Evolutionary conservation across 1,284 basidiomycete genomes (phyloP).

Genomic region (Malassezia nana): DNA sequence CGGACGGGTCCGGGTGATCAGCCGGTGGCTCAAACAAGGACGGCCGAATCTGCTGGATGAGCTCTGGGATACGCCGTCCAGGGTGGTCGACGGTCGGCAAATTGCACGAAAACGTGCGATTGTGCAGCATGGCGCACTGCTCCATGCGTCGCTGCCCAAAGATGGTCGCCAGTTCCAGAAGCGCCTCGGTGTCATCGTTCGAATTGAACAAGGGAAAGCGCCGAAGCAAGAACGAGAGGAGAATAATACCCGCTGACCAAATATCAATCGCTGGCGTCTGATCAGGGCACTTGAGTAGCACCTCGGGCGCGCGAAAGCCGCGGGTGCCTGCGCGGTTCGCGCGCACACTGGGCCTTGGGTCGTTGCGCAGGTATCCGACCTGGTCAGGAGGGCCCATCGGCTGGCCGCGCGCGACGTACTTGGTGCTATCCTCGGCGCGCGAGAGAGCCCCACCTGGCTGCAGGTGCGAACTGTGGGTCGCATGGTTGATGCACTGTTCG

Average conservation of each 20-base stretch:
- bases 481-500: slow-evolving; percentile 30
- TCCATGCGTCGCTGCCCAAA: slow-evolving; percentile 78
- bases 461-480: slow-evolving; percentile 32
- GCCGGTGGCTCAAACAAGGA: slow-evolving; percentile 23
- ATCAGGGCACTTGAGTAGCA: slow-evolving; percentile 84
- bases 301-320: slow-evolving; percentile 93
- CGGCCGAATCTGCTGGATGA: slow-evolving; percentile 38
- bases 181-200: slow-evolving; percentile 83
- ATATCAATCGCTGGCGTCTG: slow-evolving; percentile 95
- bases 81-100: slow-evolving; percentile 26
- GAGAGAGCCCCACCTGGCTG: slow-evolving; percentile 32
- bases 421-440: slow-evolving; percentile 9
- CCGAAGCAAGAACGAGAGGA: slow-evolving; percentile 79
- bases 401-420: background rate
- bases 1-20: slow-evolving; percentile 31
- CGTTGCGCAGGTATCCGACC: slow-evolving; percentile 38
- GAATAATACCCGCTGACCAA: slow-evolving; percentile 86
- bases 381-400: slow-evolving; percentile 42
- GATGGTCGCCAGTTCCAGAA: slow-evolving; percentile 85
- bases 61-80: slow-evolving; percentile 29
- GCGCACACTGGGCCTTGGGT: slow-evolving; percentile 62
- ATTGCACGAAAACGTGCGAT: slow-evolving; percentile 41
- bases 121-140: slow-evolving; percentile 74
- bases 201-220: slow-evolving; percentile 95
- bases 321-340: slow-evolving; percentile 93